Evolutionary conservation across 202 grass and related monocot genomes (phyloP).

Genomic region (Panicum virgatum): DNA sequence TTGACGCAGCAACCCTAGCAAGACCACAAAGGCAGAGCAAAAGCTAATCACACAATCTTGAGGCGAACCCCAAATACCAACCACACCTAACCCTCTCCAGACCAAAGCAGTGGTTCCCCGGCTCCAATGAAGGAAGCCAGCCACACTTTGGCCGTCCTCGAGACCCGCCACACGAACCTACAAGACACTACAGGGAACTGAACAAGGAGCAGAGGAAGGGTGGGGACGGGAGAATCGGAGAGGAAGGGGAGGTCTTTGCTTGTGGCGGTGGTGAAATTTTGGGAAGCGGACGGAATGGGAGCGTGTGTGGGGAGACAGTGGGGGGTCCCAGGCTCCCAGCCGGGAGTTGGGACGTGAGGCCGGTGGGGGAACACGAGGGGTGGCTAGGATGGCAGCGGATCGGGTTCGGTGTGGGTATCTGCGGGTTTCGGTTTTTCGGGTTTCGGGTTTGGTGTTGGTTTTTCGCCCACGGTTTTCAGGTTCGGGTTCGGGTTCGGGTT

Average conservation of each 20-base stretch:
- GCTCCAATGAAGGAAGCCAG: not conserved
- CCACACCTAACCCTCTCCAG: not conserved
- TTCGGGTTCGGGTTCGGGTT: no score
- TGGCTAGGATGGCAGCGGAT: no score
- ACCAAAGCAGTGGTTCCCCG: not conserved
- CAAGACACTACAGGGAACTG: not conserved
- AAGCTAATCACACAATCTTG: not conserved
- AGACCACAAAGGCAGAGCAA: not conserved
- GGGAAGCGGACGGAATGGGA: not conserved
- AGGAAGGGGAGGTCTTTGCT: not conserved
- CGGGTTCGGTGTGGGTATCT: no score
- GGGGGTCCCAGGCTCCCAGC: not conserved
- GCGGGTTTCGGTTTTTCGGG: no score
- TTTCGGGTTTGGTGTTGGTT: no score
- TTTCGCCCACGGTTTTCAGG: no score
- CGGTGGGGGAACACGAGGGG: no score
- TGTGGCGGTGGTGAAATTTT: conserved; percentile 25
- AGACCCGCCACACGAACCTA: not conserved
- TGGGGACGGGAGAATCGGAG: no score
- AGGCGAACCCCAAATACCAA: not conserved
- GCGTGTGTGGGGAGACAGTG: not conserved
- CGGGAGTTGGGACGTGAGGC: no score
- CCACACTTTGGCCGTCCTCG: no score
- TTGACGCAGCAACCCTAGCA: not conserved
- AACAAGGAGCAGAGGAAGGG: not conserved